These are phyloP conservation scores for Colletotrichum theobromicola DNA, from an alignment of 2,329 filamentous ascomycete species.

Conservation along the genomic window DNA sequence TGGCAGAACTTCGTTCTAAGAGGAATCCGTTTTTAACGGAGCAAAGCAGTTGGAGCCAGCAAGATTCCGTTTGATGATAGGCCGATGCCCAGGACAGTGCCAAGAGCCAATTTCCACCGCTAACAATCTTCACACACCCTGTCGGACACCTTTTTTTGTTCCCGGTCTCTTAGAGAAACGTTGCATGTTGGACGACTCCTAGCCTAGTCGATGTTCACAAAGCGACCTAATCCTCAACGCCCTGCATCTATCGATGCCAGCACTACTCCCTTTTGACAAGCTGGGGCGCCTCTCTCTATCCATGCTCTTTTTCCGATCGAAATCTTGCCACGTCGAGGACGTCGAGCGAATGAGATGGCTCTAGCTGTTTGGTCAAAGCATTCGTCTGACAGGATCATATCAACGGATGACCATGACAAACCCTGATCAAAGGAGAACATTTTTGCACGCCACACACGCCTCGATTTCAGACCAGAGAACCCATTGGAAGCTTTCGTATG, in stretches of 20 bases:
- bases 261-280: background rate
- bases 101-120: background rate
- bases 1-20: background rate
- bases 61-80: background rate
- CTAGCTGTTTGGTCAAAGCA: background rate
- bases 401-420: background rate
- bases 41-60: background rate
- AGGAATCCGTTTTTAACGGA: background rate
- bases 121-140: background rate
- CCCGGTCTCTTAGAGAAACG: background rate
- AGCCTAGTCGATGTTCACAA: background rate
- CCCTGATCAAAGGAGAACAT: background rate
- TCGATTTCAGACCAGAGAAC: background rate
- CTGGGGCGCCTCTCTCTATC: background rate
- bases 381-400: background rate
- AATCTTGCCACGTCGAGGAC: background rate
- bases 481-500: background rate
- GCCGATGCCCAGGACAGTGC: background rate
- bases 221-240: background rate
- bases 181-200: background rate
- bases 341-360: background rate
- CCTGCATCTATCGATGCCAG: background rate
- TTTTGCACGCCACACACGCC: background rate
- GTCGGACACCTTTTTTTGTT: background rate
- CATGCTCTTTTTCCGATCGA: background rate